These are phyloP conservation scores for Salvia rosmarinus DNA, from an alignment of 257 asterid species.

Conservation along the genomic window DNA sequence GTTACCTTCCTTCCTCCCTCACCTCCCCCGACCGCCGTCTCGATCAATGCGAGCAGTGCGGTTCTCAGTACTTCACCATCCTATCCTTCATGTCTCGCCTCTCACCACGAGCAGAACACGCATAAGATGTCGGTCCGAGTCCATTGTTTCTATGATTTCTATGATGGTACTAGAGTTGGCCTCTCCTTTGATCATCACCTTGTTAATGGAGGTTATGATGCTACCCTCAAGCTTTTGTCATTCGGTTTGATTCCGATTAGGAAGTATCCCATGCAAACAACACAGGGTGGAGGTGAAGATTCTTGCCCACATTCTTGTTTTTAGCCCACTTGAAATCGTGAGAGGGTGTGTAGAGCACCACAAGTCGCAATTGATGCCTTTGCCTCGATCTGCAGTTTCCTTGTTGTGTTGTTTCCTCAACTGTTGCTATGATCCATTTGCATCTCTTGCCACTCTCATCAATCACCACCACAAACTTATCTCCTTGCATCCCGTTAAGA, in stretches of 20 bases:
- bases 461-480: constrained; percentile 45
- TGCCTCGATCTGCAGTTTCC: constrained; percentile 48
- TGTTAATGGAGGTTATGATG: constrained; percentile 56
- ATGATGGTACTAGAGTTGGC: constrained; percentile 44
- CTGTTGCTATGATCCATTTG: constrained; percentile 50
- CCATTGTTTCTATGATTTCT: constrained; percentile 49
- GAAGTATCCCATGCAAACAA: constrained; percentile 63
- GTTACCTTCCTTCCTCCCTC: constrained; percentile 46
- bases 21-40: constrained; percentile 61
- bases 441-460: constrained; percentile 44
- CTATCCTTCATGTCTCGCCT: constrained; percentile 57
- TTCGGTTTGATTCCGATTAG: constrained; percentile 41
- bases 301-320: constrained; percentile 51
- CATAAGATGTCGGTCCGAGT: constrained; percentile 52
- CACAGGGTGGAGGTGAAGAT: constrained; percentile 72
- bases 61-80: constrained; percentile 55
- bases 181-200: constrained; percentile 41
- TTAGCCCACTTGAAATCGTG: constrained; percentile 52
- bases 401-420: constrained; percentile 30
- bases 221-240: constrained; percentile 63
- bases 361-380: constrained; percentile 54
- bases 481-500: constrained; percentile 64
- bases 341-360: constrained; percentile 65
- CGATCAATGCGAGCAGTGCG: constrained; percentile 43
- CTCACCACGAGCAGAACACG: constrained; percentile 52